Base-by-base conservation (phyloP, 2,329 filamentous ascomycete genomes). In the Fusarium coicis region DNA sequence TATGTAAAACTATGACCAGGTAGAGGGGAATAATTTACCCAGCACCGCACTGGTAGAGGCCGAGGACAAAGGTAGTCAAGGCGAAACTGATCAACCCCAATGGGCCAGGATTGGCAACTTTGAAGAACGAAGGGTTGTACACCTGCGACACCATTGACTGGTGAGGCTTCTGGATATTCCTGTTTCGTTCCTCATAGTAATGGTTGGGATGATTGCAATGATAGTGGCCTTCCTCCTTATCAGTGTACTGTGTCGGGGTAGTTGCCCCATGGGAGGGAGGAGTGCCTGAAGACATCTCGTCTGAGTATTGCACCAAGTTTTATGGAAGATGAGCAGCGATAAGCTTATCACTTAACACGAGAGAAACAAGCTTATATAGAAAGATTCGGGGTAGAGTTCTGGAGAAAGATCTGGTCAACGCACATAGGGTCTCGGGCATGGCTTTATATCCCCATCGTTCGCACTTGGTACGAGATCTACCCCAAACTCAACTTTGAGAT, bases 81-180 rank as follows among this genome's bases (percentile, higher is more conserved):
- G 90, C 89, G 81, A 92, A 92, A 81, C 88, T 89, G 56, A 88
- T 86, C 52, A 91, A 84, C 63, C 89, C 89, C 28, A 91, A 84
- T 15, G 89, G 89, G 65, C 88, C 88, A 52, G 89, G 89, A 79
- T 91, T 90, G 78, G 85, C 89, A 76, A 89, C 84, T 69, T 86
- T 87, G 80, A 78, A 77, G 63, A 81, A 79, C 3, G 73, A 72
- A 55, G 81, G 80, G 50, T 81, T 72, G 34, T 74, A 74, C 40
- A 82, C 81, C 66, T 82, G 81, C 18, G 81, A 82, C 30, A 82
- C 75, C 64, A 74, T 82, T 60, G 79, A 77, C 77, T 81, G 81
- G 55, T 80, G 80, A 56, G 78, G 76, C 62, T 74, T 77, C 55
- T 64, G 47, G 4, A 66, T 23, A 30, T 46, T 55, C 12, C 50